Base-by-base conservation (phyloP, 2,329 filamentous ascomycete genomes). In the Cordyceps fumosorosea region DNA sequence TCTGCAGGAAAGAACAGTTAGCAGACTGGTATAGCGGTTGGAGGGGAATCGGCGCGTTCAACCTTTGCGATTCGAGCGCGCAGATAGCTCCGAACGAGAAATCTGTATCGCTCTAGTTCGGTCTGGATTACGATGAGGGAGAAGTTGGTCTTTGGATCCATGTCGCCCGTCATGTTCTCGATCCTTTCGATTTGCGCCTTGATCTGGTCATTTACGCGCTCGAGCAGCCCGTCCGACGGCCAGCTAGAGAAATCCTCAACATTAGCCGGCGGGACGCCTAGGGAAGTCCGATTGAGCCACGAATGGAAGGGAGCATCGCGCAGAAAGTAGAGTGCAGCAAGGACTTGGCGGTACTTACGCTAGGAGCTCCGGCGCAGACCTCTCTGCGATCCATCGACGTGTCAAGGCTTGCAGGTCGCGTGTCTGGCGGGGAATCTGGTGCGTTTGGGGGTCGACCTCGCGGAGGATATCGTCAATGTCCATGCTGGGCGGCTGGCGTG, bases 51-150 rank as follows among this genome's bases (percentile, higher is more conserved):
- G 24, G n/a, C 2, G 29, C 26, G 26, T 20, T 34, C 10, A 10
- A 91, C 90, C 83, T 99, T 98, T 60, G 90, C 86, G 62, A 98
- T 87, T n/a, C 95, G 83, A 11, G 90, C 87, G 59, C 96, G 84
- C 62, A 99, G 76, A 66, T 93, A 89, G 66, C 89, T 89, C 64
- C 95, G 84, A 20, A 98, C 84, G 24, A 99, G 81, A 71, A 92
- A 99, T 77, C 96, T 96, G 76, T 90, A 96, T 52, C 95, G 83
- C 74, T 97, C 93, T 60, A 99, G 84, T 77, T 99, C 95, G 7
- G 96, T 98, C 79, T 99, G 95, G 60, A 97, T 87, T 65, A 99
- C 89, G 55, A 97, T 96, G 70, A 98, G 87, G 64, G 87, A 86
- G 74, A 99, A 96, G 73, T 96, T 98, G 66, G 90, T 88, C 74